These are phyloP conservation scores for Ciborinia camelliae DNA, from an alignment of 2,329 filamentous ascomycete genomes.

Conservation along the genomic window DNA sequence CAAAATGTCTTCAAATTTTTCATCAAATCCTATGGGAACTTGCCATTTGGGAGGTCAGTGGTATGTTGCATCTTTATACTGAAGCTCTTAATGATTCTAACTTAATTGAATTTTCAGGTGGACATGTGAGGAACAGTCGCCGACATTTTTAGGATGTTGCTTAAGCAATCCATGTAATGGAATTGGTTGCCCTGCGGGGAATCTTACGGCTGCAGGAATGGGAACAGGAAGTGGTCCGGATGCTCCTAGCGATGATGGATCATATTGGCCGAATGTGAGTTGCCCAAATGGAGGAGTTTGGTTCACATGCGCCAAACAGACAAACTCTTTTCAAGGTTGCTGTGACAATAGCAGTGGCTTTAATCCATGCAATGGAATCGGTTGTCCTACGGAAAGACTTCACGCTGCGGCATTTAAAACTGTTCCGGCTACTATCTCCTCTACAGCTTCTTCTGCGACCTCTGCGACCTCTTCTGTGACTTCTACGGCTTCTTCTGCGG, in stretches of 20 bases:
- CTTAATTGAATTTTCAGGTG: slow-evolving; percentile 8
- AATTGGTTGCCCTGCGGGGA: slow-evolving; percentile 19
- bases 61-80: not conserved
- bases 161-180: slow-evolving; percentile 25
- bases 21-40: not conserved
- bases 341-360: not conserved
- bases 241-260: not conserved
- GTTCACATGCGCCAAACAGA: not conserved
- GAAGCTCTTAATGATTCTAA: not conserved
- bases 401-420: not conserved
- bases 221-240: slow-evolving; percentile 16
- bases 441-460: not conserved
- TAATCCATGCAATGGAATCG: not conserved
- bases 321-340: slow-evolving; percentile 11
- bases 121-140: slow-evolving; percentile 22
- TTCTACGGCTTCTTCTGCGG: not conserved
- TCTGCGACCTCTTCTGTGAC: not conserved
- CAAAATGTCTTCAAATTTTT: not conserved
- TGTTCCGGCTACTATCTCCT: not conserved
- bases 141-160: slow-evolving; percentile 28
- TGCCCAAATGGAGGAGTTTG: slow-evolving; percentile 10
- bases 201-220: slow-evolving; percentile 25
- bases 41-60: not conserved
- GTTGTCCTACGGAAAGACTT: not conserved
- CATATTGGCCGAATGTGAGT: slow-evolving; percentile 1